phyloP scores from a whole-genome alignment of 2,329 filamentous ascomycete genomes.

The Leptographium lundbergii region DNA sequence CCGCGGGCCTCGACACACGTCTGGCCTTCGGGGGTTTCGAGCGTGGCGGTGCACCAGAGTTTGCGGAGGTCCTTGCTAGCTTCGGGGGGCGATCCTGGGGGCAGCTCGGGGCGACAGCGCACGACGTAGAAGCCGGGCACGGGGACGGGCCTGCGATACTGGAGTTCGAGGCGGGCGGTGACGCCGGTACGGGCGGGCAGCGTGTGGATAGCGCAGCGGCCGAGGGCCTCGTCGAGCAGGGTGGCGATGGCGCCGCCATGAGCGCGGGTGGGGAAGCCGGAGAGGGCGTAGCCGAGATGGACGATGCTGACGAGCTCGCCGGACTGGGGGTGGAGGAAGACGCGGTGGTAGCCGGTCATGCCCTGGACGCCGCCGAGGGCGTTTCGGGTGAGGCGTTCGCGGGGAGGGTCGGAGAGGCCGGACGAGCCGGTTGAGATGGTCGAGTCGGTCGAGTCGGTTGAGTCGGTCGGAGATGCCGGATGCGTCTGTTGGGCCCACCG shows the following conservation, averaged over 20 bases:
- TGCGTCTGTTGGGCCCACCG: neutral
- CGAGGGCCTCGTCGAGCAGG: constrained; percentile 55
- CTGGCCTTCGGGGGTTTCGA: constrained; percentile 42
- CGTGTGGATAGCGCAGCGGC: constrained; percentile 42
- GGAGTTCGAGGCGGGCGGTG: constrained; percentile 44
- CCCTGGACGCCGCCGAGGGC: constrained; percentile 28
- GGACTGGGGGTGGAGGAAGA: constrained; percentile 49
- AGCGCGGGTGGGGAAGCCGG: constrained; percentile 58
- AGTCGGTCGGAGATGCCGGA: neutral
- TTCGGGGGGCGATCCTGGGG: constrained; percentile 11
- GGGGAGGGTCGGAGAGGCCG: neutral
- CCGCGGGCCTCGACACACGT: constrained; percentile 45
- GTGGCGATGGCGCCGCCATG: constrained; percentile 62
- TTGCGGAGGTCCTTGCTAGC: constrained; percentile 26
- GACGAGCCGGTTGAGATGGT: too few relatives aligned
- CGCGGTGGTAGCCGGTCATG: constrained; percentile 39
- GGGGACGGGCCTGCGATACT: constrained; percentile 48
- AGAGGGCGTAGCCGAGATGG: constrained; percentile 50
- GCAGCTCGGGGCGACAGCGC: constrained; percentile 30
- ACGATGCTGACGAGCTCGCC: constrained; percentile 51
- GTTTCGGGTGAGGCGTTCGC: constrained; percentile 25
- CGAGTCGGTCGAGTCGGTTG: too few relatives aligned
- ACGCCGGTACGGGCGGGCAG: constrained; percentile 38
- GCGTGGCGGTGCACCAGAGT: constrained; percentile 37
- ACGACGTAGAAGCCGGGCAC: constrained; percentile 54